phyloP scores from a whole-genome alignment of 2,329 filamentous ascomycete species.

The Talaromyces sp. region DNA sequence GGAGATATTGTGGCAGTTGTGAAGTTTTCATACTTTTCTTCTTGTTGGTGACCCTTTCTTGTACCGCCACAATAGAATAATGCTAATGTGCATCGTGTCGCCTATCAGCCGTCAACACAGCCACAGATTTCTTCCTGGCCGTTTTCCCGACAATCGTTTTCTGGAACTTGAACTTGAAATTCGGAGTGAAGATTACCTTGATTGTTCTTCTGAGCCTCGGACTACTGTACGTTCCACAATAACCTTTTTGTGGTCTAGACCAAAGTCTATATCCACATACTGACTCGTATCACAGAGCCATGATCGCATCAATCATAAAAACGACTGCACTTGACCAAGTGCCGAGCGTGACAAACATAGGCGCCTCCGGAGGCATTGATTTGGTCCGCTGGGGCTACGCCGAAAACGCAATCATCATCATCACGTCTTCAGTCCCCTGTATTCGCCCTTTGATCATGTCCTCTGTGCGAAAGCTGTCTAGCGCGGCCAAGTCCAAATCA shows the following conservation, averaged over 20 bases:
- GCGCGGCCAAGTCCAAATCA: not conserved
- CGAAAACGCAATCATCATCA: constrained; percentile 25
- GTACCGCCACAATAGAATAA: not conserved
- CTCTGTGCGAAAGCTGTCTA: not conserved
- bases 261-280: not conserved
- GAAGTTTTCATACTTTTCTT: not conserved
- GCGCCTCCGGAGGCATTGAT: constrained; percentile 15
- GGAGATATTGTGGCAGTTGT: not conserved
- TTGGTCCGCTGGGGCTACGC: constrained; percentile 24
- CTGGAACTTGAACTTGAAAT: constrained; percentile 27
- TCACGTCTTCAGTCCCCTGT: constrained; percentile 25
- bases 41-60: not conserved
- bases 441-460: constrained; percentile 19
- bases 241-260: not conserved
- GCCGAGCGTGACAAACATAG: constrained; percentile 12
- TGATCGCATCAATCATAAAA: constrained; percentile 22
- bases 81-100: constrained; percentile 8
- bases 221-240: constrained; percentile 21
- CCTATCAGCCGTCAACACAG: constrained; percentile 20
- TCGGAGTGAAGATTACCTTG: constrained; percentile 25
- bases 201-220: constrained; percentile 25
- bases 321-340: constrained; percentile 15
- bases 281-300: constrained; percentile 15
- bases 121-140: constrained; percentile 26
- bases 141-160: constrained; percentile 24